Evolutionary conservation across 768 basidiomycete genomes (phyloP).

Genomic region (Suillus occidentalis): DNA sequence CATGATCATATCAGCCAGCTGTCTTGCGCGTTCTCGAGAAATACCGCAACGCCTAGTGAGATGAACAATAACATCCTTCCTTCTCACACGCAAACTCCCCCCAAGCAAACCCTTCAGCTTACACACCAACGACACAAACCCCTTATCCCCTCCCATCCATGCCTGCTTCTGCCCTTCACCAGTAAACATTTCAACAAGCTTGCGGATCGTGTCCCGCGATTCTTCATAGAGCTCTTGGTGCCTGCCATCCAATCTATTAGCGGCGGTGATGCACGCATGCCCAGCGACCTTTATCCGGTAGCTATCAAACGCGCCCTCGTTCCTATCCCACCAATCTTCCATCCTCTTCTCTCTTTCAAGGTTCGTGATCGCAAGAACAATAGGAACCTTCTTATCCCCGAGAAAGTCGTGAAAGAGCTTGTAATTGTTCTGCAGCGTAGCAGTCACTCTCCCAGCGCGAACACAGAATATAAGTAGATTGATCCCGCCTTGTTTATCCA

Average conservation of each 20-base stretch:
- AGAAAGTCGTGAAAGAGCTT: constrained; percentile 40
- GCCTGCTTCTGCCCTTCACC: background rate
- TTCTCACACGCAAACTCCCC: constrained; percentile 13
- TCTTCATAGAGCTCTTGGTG: background rate
- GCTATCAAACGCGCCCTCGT: constrained; percentile 23
- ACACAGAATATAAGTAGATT: constrained; percentile 35
- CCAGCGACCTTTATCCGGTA: constrained; percentile 27
- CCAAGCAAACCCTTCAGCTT: constrained; percentile 19
- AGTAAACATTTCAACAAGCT: background rate
- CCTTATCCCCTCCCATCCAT: constrained; percentile 14
- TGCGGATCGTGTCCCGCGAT: background rate
- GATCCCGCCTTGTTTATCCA: constrained; percentile 32
- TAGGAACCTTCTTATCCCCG: constrained; percentile 34
- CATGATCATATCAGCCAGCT: constrained; percentile 23
- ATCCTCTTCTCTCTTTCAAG: constrained; percentile 23
- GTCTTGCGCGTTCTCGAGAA: constrained; percentile 25
- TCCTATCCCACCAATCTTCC: constrained; percentile 22
- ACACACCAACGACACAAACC: constrained; percentile 17
- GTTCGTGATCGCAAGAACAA: constrained; percentile 33
- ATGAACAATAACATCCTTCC: constrained; percentile 18
- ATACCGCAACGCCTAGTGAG: constrained; percentile 28
- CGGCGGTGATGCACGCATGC: constrained; percentile 36
- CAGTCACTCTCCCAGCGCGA: constrained; percentile 33
- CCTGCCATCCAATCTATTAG: constrained; percentile 11
- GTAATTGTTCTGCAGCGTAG: constrained; percentile 32